phyloP scores from a whole-genome alignment of 371 early-diverging fungal genomes.

The Batrachochytrium dendrobatidis region DNA sequence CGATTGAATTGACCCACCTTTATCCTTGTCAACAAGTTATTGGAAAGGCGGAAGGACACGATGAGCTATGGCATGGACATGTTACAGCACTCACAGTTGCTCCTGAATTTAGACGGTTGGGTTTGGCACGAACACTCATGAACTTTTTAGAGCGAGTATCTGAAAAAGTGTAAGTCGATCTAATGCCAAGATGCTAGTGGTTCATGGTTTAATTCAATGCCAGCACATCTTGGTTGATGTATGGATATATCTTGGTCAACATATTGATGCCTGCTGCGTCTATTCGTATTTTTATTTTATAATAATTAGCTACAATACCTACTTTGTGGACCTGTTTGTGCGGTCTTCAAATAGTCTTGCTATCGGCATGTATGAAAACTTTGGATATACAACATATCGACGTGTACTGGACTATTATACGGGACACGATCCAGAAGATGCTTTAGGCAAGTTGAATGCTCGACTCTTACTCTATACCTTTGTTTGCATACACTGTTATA shows the following conservation, averaged over 20 bases:
- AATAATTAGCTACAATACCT: conserved; percentile 65
- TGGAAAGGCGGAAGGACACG: conserved; percentile 93
- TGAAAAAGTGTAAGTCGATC: conserved; percentile 58
- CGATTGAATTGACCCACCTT: no score
- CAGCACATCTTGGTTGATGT: no score
- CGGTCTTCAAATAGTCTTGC: conserved; percentile 92
- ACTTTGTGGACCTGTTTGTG: conserved; percentile 98
- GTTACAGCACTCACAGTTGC: conserved; percentile 97
- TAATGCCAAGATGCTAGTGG: background rate
- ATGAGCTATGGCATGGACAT: conserved; percentile 94
- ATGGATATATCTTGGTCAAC: no score
- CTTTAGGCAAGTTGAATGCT: conserved; percentile 61
- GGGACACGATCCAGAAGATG: conserved; percentile 65
- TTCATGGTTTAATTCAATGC: background rate
- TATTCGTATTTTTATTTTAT: background rate
- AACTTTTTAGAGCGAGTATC: conserved; percentile 84
- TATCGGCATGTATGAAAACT: conserved; percentile 87
- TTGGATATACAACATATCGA: conserved; percentile 92
- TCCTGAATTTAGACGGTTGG: conserved; percentile 89
- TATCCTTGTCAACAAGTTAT: conserved; percentile 69
- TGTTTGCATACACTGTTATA: background rate
- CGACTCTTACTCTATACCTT: background rate
- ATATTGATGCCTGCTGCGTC: background rate
- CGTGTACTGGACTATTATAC: conserved; percentile 87
- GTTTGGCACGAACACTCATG: conserved; percentile 90